Base-by-base conservation (phyloP, 371 early-diverging fungal genomes). In the Rhizopus sp. region DNA sequence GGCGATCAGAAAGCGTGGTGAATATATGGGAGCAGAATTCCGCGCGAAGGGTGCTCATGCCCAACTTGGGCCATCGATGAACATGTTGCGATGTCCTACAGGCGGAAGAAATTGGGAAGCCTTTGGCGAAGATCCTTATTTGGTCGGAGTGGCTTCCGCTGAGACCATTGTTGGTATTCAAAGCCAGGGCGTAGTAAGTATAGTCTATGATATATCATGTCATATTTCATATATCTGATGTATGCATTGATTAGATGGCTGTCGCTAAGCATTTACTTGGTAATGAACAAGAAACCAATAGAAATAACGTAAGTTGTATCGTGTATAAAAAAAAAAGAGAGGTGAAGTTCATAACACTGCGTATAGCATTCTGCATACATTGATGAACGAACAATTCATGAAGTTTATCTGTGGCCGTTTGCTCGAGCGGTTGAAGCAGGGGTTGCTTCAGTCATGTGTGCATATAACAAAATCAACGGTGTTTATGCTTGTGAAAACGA, bases 61-160 rank as follows among this genome's bases (percentile, higher is more conserved):
- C 13, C 72, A 72, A 38, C 55, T 87, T 8, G 84, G 80, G 4
- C 85, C 84, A 7, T 62, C 66, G 9, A 70, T 81, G 69, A 82
- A 84, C 53, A 71, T 83, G 63, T 39, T 69, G 48, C 69, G 84
- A 15, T 57, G 70, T 13, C 82, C 82, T 15, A 47, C 62, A 13
- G 72, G 64, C 29, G 87, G 87, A 23, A 69, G 87, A 61, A 77
- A 70, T 51, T 87, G 86, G 86, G 87, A 87, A 63, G 80, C 70
- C 4, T 78, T 80, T 53, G 84, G 85, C 17, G 87, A 78, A 60
- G 87, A 87, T 52, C 86, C 89, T 12, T 87, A 62, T 50, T 69
- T 87, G 12, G 64, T 78, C 9, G 79, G 76, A 35, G 67, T 78
- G 5, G 72, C 72, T 39, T 61, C 70, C 50, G 59, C 57, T 2